These are phyloP conservation scores for Barnettozyma botsteinii DNA, from an alignment of 805 yeast genomes.

Conservation along the genomic window DNA sequence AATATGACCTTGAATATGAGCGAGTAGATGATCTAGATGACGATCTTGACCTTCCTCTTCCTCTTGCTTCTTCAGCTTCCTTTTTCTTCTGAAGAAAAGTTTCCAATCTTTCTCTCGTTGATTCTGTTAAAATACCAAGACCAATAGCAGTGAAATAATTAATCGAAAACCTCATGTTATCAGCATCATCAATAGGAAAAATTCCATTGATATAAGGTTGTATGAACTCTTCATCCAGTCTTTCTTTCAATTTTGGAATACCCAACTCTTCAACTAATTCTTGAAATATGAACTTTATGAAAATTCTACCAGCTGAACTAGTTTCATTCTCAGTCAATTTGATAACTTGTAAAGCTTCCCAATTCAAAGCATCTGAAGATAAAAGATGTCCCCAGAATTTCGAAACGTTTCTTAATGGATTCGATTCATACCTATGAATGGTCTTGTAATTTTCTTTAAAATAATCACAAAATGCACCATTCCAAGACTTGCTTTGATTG, in stretches of 20 bases:
- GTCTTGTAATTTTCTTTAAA: conserved; percentile 53
- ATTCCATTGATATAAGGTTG: conserved; percentile 47
- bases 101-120: conserved; percentile 57
- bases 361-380: conserved; percentile 61
- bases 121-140: conserved; percentile 75
- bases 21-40: conserved; percentile 17
- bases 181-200: conserved; percentile 54
- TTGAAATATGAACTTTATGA: conserved; percentile 73
- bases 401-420: conserved; percentile 72
- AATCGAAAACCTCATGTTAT: conserved; percentile 66
- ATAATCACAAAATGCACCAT: conserved; percentile 39
- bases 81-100: conserved; percentile 24
- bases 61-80: conserved; percentile 14
- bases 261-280: conserved; percentile 80
- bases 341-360: conserved; percentile 53
- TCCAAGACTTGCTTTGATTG: conserved; percentile 50
- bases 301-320: conserved; percentile 73
- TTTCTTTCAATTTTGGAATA: conserved; percentile 37
- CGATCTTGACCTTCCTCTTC: conserved; percentile 24
- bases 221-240: conserved; percentile 49
- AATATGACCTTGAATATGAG: conserved; percentile 15
- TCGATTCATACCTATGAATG: conserved; percentile 64
- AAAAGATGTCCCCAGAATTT: conserved; percentile 82
- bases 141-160: conserved; percentile 93
- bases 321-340: conserved; percentile 65